Percentiles rank a stretch among this genome's conserved stretches.
Conservation (phyloP, 257 asterid species). For the Solanum rostratum region DNA sequence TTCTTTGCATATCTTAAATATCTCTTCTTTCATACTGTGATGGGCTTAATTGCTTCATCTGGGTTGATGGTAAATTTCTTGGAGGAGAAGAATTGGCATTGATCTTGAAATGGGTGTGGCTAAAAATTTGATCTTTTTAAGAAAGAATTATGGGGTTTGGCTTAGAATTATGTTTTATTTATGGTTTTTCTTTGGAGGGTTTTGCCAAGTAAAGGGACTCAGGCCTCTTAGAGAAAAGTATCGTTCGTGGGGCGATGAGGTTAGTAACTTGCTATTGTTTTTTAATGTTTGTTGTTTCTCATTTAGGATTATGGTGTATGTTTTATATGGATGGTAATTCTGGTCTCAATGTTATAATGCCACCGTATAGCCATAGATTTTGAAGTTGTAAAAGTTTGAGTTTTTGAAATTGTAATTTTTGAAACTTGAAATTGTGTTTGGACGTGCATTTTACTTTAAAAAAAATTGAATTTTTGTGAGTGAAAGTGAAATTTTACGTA, state of each 20-base stretch:
- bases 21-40: constrained; percentile 11
- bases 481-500: no score
- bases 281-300: not conserved
- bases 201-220: constrained; percentile 44
- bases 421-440: not conserved
- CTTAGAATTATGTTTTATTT: constrained; percentile 33
- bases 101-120: constrained; percentile 41
- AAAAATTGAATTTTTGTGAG: no score
- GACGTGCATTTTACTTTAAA: no score
- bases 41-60: constrained; percentile 26
- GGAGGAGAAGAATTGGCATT: constrained; percentile 27
- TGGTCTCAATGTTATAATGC: not conserved
- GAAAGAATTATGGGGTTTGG: constrained; percentile 9
- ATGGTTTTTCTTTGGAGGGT: constrained; percentile 28
- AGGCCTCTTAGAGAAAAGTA: constrained; percentile 82
- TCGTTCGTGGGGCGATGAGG: constrained; percentile 97
- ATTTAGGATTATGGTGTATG: not conserved
- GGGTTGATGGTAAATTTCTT: constrained; percentile 23
- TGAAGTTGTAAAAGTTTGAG: not conserved
- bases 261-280: constrained; percentile 11
- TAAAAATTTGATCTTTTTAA: constrained; percentile 22
- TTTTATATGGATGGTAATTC: not conserved
- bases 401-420: not conserved
- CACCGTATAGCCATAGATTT: no score
- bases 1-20: not conserved